Evolutionary conservation across 352 stramenopile species (phyloP), one percentile per base, ranked within the genome.

Genomic region (Phytophthora fragariae): DNA sequence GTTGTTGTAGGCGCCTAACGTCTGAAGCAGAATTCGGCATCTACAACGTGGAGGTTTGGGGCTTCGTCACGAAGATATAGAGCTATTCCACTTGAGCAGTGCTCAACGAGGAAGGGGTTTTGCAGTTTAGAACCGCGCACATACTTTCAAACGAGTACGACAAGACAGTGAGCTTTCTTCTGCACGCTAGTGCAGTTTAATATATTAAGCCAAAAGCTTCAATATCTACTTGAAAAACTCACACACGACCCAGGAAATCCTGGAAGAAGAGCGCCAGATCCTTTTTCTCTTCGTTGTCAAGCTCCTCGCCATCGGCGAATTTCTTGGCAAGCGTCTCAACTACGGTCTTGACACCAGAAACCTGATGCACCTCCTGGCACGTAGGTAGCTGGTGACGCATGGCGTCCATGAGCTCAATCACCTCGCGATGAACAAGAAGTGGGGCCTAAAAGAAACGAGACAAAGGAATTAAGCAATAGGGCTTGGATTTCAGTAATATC

Each of bases 1-100:
- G 29, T 55, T 60, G 31, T 62, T 53, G 15, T 15, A 88, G 81
- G 15, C 70, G 77, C 37, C 62, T 93, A 33, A 85, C 86, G 27
- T 70, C 66, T 24, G 79, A 90, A 33, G 33, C 70, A 5, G 73
- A 90, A 53, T 93, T 92, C 50, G 85, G 84, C 4, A 77, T 92
- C 11, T 76, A 79, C 31, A 76, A 79, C 60, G 84, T 92, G 47
- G 86, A 93, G 68, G 83, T 93, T 12, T 93, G 86, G 86, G 83
- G 86, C 8, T 91, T 93, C 62, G 65, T 80, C 15, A 75, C 63
- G 14, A 89, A 92, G 74, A 72, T 71, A 54, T 91, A 80, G 76
- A 60, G 21, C 27, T 5, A 21, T 31, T 31, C 27, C 27, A 3
- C 3, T 31, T 31, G 27, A 29, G 27, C 27, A 29, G 27, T 29